Evolutionary conservation across 2,329 filamentous ascomycete species (phyloP).

Genomic region (Beauveria australis): DNA sequence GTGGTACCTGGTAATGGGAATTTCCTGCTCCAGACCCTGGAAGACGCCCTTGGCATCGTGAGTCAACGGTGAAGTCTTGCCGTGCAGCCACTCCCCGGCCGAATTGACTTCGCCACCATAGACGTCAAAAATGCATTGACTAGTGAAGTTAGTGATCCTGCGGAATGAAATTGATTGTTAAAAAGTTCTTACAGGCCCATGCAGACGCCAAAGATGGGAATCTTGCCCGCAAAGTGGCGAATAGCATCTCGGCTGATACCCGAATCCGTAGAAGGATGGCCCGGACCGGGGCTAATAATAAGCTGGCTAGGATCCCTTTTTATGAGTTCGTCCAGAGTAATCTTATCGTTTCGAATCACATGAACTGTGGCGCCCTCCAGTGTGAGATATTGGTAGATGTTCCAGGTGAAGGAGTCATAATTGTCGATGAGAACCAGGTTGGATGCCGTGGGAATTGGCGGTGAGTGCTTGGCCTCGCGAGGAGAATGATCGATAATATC

Average conservation of each 20-base stretch:
- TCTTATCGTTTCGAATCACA: conserved; percentile 87
- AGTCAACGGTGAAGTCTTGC: conserved; percentile 84
- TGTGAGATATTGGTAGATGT: conserved; percentile 95
- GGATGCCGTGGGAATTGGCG: conserved; percentile 67
- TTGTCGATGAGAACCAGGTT: conserved; percentile 97
- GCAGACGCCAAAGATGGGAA: conserved; percentile 93
- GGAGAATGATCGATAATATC: conserved; percentile 73
- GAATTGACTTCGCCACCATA: conserved; percentile 88
- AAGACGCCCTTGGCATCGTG: conserved; percentile 95
- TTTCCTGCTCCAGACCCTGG: conserved; percentile 64
- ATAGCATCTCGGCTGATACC: conserved; percentile 92
- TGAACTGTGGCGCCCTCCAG: conserved; percentile 90
- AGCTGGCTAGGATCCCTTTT: conserved; percentile 82
- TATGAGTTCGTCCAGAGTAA: conserved; percentile 76
- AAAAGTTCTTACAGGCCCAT: conserved; percentile 73
- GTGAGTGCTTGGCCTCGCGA: conserved; percentile 67
- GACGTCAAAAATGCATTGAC: conserved; percentile 90
- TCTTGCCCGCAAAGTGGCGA: conserved; percentile 83
- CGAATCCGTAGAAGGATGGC: conserved; percentile 84
- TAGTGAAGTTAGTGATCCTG: conserved; percentile 21
- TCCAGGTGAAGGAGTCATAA: conserved; percentile 99
- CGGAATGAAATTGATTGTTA: not conserved
- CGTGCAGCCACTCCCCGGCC: conserved; percentile 92
- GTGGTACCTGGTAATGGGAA: conserved; percentile 92
- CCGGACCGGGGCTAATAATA: conserved; percentile 89